Conservation (phyloP, 805 yeast genomes). For the Teunomyces kruisii region DNA sequence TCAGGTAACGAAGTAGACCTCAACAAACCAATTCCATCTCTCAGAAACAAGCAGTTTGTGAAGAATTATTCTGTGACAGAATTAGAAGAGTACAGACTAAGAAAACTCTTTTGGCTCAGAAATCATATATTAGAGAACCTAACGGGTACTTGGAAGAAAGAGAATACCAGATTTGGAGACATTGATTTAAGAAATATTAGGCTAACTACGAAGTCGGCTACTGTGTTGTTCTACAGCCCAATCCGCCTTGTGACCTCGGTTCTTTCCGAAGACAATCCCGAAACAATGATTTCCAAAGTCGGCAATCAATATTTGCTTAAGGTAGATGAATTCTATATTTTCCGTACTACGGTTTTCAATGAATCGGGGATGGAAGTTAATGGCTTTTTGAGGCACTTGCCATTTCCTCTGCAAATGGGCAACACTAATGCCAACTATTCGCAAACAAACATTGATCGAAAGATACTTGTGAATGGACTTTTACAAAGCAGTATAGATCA, state of each 20-base stretch:
- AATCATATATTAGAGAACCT: constrained; percentile 59
- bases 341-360: constrained; percentile 53
- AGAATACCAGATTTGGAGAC: constrained; percentile 44
- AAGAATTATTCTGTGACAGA: constrained; percentile 52
- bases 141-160: constrained; percentile 63
- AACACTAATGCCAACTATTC: constrained; percentile 10
- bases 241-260: constrained; percentile 12
- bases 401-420: constrained; percentile 28
- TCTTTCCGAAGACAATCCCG: constrained; percentile 11
- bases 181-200: constrained; percentile 69
- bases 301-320: constrained; percentile 33
- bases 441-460: constrained; percentile 48
- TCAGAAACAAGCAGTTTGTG: constrained; percentile 68
- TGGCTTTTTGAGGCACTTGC: constrained; percentile 66
- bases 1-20: constrained; percentile 42
- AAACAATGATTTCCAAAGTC: constrained; percentile 11
- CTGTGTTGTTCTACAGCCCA: constrained; percentile 42
- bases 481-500: constrained; percentile 48
- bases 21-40: constrained; percentile 63
- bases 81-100: constrained; percentile 56
- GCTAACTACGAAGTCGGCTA: constrained; percentile 60
- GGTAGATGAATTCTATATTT: constrained; percentile 50
- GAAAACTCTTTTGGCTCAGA: constrained; percentile 80
- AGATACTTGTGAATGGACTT: constrained; percentile 70
- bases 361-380: constrained; percentile 37